Conservation (phyloP, 805 yeast genomes). For the Saturnispora ahearnii region DNA sequence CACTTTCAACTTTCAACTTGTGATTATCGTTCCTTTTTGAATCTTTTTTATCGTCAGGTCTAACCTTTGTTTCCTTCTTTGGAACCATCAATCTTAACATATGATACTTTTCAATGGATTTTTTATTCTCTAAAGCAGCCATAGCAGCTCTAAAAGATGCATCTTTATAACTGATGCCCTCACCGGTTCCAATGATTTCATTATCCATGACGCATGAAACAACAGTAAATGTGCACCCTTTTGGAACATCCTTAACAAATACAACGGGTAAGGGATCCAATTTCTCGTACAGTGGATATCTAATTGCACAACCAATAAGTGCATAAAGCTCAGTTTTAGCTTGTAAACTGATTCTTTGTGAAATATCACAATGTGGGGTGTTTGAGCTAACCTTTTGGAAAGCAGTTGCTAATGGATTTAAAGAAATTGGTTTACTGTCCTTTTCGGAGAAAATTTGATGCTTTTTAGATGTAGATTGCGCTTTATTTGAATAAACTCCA, state of each 20-base stretch:
- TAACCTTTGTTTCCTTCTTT: constrained; percentile 23
- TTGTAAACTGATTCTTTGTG: constrained; percentile 40
- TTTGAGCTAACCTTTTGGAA: neutral
- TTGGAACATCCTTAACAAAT: constrained; percentile 25
- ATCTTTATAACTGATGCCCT: constrained; percentile 56
- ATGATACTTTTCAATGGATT: constrained; percentile 54
- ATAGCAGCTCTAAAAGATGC: constrained; percentile 87
- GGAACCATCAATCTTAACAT: constrained; percentile 46
- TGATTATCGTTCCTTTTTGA: neutral
- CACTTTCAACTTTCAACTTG: neutral
- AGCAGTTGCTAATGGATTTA: constrained; percentile 1
- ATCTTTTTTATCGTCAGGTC: constrained; percentile 3
- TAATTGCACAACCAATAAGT: constrained; percentile 64
- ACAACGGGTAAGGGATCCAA: constrained; percentile 1
- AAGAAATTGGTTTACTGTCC: neutral
- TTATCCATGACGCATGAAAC: constrained; percentile 56
- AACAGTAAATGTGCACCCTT: constrained; percentile 4
- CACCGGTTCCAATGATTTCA: constrained; percentile 65
- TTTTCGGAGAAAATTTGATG: neutral
- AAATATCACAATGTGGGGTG: constrained; percentile 4
- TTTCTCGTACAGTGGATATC: constrained; percentile 51
- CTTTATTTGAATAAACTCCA: constrained; percentile 1
- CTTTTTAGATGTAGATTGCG: neutral
- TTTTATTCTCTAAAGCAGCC: constrained; percentile 55
- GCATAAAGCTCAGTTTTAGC: constrained; percentile 78